Conservation (phyloP, 2,329 filamentous ascomycete species). For the Biscogniauxia sp. region DNA sequence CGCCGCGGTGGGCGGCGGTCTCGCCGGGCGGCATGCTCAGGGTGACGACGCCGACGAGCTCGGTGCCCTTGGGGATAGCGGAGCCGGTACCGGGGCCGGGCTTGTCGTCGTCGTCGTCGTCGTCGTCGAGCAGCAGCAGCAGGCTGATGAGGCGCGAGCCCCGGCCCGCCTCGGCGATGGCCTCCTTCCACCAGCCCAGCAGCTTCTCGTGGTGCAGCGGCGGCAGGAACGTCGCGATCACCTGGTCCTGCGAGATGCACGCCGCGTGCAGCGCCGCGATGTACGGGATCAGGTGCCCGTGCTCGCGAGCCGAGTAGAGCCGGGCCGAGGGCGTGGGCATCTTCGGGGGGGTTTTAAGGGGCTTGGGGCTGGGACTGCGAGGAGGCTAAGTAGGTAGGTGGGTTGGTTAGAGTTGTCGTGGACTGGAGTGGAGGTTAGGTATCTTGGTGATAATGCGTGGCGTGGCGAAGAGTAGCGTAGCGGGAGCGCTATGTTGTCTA, state of each 20-base stretch:
- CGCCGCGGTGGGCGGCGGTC: constrained; percentile 54
- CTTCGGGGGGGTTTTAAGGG: too few species aligned
- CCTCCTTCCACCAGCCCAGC: constrained; percentile 4
- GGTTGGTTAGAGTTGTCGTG: too few species aligned
- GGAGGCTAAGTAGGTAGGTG: too few species aligned
- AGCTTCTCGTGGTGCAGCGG: constrained; percentile 41
- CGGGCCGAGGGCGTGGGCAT: constrained; percentile 30
- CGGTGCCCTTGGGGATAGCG: constrained; percentile 36
- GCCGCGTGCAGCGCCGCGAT: constrained; percentile 6
- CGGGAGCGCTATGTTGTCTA: not conserved
- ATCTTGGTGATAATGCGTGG: not conserved
- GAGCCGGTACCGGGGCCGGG: constrained; percentile 22
- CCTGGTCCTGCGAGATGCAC: constrained; percentile 54
- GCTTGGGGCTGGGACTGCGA: too few species aligned
- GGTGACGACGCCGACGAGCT: constrained; percentile 51
- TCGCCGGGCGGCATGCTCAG: constrained; percentile 50
- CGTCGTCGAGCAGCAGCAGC: constrained; percentile 36
- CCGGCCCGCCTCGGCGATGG: not conserved
- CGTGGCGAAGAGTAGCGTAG: too few species aligned
- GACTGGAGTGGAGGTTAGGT: not conserved
- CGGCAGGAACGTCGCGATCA: constrained; percentile 58
- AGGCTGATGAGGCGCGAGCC: constrained; percentile 53
- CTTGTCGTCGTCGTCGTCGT: constrained; percentile 28
- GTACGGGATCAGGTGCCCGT: constrained; percentile 43
- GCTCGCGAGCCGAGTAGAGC: constrained; percentile 43